phyloP scores from a whole-genome alignment of 305 asterid species.

The Lippia alba region DNA sequence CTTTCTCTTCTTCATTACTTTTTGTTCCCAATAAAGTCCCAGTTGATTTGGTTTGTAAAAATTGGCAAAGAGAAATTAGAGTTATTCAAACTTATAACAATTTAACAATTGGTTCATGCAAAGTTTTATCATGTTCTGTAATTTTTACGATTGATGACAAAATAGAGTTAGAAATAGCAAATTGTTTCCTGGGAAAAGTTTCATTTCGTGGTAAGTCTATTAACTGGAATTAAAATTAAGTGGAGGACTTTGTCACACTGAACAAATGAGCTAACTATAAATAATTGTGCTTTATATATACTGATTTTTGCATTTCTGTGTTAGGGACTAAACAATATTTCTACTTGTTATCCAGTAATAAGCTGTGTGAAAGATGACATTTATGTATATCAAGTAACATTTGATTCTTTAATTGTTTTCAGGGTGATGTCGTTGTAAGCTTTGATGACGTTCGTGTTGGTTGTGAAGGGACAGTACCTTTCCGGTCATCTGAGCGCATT shows the following conservation, averaged over 20 bases:
- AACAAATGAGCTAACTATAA: neutral
- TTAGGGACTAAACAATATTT: neutral
- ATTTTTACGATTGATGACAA: too few species aligned
- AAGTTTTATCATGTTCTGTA: too few species aligned
- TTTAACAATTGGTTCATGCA: too few species aligned
- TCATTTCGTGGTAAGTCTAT: constrained; percentile 15
- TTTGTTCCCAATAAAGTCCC: too few species aligned
- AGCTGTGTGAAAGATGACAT: constrained; percentile 15
- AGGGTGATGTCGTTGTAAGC: constrained; percentile 98
- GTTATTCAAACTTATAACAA: too few species aligned
- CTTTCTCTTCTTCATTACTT: too few species aligned
- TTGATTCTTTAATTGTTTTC: constrained; percentile 43
- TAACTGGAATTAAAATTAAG: neutral
- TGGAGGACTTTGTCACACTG: constrained; percentile 9
- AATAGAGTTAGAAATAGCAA: constrained; percentile 3
- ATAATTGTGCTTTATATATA: neutral
- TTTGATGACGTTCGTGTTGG: constrained; percentile 89
- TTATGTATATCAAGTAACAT: constrained; percentile 29
- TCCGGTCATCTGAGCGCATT: constrained; percentile 90
- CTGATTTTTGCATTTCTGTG: constrained; percentile 11
- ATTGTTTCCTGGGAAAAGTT: neutral
- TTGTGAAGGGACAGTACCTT: constrained; percentile 96
- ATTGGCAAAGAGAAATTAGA: too few species aligned
- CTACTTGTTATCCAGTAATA: constrained; percentile 13
- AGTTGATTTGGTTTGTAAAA: too few species aligned